Conservation (phyloP, 768 basidiomycete genomes). For the Tricholoma hemisulphureum region DNA sequence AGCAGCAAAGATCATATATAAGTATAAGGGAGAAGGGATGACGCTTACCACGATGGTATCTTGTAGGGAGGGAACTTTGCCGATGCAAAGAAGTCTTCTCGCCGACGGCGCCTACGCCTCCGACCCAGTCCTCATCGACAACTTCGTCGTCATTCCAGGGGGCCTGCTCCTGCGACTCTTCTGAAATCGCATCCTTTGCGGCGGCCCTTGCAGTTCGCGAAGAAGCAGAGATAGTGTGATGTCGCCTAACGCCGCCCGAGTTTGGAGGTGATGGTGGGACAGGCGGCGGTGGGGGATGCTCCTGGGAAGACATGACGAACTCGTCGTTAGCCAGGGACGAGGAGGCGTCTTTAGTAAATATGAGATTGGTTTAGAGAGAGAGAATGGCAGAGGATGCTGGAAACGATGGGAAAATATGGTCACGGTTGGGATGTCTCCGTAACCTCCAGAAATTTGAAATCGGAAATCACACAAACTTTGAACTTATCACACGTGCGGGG, state of each 20-base stretch:
- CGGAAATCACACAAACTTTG: slow-evolving; percentile 11
- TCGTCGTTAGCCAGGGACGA: slow-evolving; percentile 12
- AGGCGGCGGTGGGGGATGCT: slow-evolving; percentile 38
- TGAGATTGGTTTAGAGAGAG: slow-evolving; percentile 8
- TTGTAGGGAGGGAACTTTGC: slow-evolving; percentile 78
- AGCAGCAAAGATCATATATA: slow-evolving; percentile 4
- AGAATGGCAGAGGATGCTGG: slow-evolving; percentile 3
- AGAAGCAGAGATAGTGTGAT: slow-evolving; percentile 80
- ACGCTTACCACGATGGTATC: slow-evolving; percentile 73
- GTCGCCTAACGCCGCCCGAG: slow-evolving; percentile 62
- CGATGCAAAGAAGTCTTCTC: slow-evolving; percentile 79
- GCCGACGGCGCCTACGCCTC: slow-evolving; percentile 78
- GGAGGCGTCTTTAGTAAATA: slow-evolving; percentile 13
- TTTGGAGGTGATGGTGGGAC: slow-evolving; percentile 41
- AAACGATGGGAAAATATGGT: slow-evolving; percentile 14
- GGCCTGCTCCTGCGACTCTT: slow-evolving; percentile 57
- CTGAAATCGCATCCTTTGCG: slow-evolving; percentile 64
- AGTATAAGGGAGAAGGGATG: slow-evolving; percentile 12
- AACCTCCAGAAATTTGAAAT: slow-evolving; percentile 2
- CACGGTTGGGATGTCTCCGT: slow-evolving; percentile 3
- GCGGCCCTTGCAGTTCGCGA: slow-evolving; percentile 61
- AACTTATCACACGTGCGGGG: too few species aligned
- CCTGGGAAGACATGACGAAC: slow-evolving; percentile 31
- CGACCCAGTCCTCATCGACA: slow-evolving; percentile 79
- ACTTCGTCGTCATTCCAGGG: slow-evolving; percentile 74